Conservation (phyloP, 2,329 filamentous ascomycete genomes). For the Aspergillus neotritici region DNA sequence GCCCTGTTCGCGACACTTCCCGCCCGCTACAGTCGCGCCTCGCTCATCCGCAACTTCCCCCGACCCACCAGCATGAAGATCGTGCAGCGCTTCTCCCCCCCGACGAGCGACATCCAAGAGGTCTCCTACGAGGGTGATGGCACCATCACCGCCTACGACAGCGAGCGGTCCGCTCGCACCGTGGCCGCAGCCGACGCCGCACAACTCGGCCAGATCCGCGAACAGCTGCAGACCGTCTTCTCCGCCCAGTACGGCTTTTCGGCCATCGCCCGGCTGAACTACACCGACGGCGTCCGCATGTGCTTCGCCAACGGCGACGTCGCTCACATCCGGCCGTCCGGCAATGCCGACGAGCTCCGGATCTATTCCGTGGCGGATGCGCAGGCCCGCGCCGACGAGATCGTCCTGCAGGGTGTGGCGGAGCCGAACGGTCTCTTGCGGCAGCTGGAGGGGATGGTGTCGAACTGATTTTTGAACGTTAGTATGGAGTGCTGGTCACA, state of each 20-base stretch:
- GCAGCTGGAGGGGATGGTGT: slow-evolving; percentile 17
- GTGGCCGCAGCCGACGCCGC: slow-evolving; percentile 9
- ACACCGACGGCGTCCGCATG: slow-evolving; percentile 30
- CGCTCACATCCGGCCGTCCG: slow-evolving; percentile 29
- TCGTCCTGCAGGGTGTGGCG: slow-evolving; percentile 21
- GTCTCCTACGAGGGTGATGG: slow-evolving; percentile 13
- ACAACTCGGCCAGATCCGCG: slow-evolving; percentile 17
- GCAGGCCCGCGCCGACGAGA: slow-evolving; percentile 26
- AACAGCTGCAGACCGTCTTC: slow-evolving; percentile 24
- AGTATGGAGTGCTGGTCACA: too few species aligned
- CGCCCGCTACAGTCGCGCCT: slow-evolving; percentile 25
- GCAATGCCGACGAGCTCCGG: slow-evolving; percentile 31
- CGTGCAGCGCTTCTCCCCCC: slow-evolving; percentile 24
- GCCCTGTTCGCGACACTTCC: slow-evolving; percentile 26
- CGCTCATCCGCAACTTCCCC: slow-evolving; percentile 29
- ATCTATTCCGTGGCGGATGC: slow-evolving; percentile 29
- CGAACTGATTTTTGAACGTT: too few species aligned
- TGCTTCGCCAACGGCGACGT: slow-evolving; percentile 29
- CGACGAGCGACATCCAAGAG: slow-evolving; percentile 16
- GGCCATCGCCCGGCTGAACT: slow-evolving; percentile 21
- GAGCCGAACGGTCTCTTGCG: slow-evolving; percentile 27
- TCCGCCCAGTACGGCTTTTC: slow-evolving; percentile 22
- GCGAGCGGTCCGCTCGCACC: slow-evolving; percentile 1
- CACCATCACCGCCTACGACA: slow-evolving; percentile 11
- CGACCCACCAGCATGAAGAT: slow-evolving; percentile 28